Evolutionary conservation across 257 asterid species (phyloP).

Genomic region (Capsicum baccatum): DNA sequence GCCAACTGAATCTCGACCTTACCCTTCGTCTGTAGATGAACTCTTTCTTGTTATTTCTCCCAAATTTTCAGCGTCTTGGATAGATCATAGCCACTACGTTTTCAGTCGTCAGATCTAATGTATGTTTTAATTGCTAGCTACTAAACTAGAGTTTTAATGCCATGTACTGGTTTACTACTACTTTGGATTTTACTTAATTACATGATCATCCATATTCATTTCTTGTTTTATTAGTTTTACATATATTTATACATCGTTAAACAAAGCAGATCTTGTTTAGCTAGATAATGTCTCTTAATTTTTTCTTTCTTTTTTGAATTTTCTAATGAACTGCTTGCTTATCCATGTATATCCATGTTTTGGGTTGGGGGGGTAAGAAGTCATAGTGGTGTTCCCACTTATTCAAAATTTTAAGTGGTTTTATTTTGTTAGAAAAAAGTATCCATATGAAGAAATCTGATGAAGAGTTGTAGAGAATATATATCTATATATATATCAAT

Average conservation of each 20-base stretch:
- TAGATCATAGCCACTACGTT: neutral
- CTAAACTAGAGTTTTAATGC: neutral
- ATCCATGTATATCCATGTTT: neutral
- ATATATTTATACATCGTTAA: neutral
- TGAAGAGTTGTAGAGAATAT: neutral
- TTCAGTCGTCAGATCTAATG: neutral
- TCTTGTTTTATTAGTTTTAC: neutral
- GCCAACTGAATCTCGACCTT: constrained; percentile 19
- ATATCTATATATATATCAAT: too few relatives aligned
- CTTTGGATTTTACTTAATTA: neutral
- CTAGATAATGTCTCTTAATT: neutral
- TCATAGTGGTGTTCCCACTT: neutral
- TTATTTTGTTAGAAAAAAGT: neutral
- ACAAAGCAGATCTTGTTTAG: neutral
- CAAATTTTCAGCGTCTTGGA: neutral
- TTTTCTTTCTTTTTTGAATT: neutral
- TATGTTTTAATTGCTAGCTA: neutral
- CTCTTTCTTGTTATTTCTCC: neutral
- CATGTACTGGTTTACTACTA: neutral
- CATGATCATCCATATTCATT: neutral
- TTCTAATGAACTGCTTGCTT: neutral
- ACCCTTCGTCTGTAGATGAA: constrained; percentile 23
- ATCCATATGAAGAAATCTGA: neutral
- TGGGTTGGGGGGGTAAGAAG: too few relatives aligned
- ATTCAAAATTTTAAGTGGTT: neutral